A percentile compares a stretch with the other conserved stretches of the same genome.
Conservation (phyloP, 768 basidiomycete genomes). For the Postia placenta region DNA sequence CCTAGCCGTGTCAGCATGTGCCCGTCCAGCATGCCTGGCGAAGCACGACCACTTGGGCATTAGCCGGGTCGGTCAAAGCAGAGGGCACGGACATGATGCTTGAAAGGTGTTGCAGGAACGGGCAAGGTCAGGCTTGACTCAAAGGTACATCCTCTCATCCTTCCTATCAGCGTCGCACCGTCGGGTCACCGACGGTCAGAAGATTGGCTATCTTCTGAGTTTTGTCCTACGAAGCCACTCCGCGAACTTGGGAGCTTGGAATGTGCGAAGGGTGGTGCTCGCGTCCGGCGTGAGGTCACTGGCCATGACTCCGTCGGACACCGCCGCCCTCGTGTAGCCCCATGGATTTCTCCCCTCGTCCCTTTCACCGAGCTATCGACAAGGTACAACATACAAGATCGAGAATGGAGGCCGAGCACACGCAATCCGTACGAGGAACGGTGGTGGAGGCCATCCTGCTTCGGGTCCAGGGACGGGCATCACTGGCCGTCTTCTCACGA, state of each 20-base stretch:
- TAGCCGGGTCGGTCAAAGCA: not conserved
- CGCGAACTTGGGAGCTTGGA: not conserved
- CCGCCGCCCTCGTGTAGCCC: not conserved
- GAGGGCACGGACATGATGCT: not conserved
- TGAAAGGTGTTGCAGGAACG: not conserved
- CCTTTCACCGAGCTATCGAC: too few relatives aligned
- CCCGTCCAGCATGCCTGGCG: not conserved
- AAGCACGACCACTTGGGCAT: not conserved
- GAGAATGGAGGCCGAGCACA: too few relatives aligned
- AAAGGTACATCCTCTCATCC: not conserved
- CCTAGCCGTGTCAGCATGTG: too few relatives aligned
- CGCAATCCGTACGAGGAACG: too few relatives aligned
- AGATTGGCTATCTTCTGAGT: not conserved
- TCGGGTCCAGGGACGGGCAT: too few relatives aligned
- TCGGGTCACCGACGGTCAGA: not conserved
- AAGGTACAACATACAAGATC: too few relatives aligned
- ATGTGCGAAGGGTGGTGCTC: not conserved
- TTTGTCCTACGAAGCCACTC: not conserved
- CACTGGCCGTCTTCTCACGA: too few relatives aligned
- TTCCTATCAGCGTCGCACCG: slow-evolving; percentile 3
- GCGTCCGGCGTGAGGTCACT: not conserved
- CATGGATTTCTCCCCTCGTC: not conserved
- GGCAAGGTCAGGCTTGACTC: not conserved
- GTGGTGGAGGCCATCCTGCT: too few relatives aligned
- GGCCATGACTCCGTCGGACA: not conserved